Percentiles rank a stretch among this genome's conserved stretches.
These are phyloP conservation scores for Arthrobotrys musiformis DNA, from an alignment of 2,329 filamentous ascomycete genomes.

Conservation along the genomic window DNA sequence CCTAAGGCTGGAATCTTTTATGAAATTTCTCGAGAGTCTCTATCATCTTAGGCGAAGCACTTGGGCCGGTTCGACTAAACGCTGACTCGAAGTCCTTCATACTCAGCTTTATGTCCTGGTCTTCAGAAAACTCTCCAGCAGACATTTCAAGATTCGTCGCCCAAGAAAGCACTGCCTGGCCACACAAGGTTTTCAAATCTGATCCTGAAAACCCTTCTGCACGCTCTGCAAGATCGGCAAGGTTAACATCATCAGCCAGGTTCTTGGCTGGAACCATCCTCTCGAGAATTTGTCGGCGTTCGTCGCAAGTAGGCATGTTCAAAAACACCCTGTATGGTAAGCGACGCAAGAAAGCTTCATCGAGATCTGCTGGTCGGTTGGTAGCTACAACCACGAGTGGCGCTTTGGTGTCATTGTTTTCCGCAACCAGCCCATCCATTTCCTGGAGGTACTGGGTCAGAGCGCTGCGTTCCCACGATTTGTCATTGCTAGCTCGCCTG, in stretches of 20 bases:
- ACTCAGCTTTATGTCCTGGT: background rate
- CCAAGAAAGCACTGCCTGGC: conserved; percentile 36
- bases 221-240: conserved; percentile 24
- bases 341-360: conserved; percentile 37
- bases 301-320: background rate
- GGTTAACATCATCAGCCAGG: conserved; percentile 1
- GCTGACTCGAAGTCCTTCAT: conserved; percentile 11
- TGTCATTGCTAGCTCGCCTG: conserved; percentile 15
- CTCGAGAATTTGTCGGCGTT: conserved; percentile 24
- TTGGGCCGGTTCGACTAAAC: background rate
- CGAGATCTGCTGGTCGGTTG: conserved; percentile 30
- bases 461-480: conserved; percentile 21
- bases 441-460: conserved; percentile 29
- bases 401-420: conserved; percentile 5
- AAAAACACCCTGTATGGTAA: conserved; percentile 24
- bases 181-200: conserved; percentile 31
- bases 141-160: conserved; percentile 9
- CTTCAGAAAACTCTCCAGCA: background rate
- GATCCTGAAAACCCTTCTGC: conserved; percentile 40
- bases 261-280: conserved; percentile 20
- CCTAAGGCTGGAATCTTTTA: background rate
- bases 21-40: background rate
- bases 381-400: conserved; percentile 41
- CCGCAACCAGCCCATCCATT: conserved; percentile 28
- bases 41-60: background rate